Percentiles rank a stretch among this genome's conserved stretches.
Conservation (phyloP, 805 yeast species). For the Wickerhamomyces subpelliculosus region DNA sequence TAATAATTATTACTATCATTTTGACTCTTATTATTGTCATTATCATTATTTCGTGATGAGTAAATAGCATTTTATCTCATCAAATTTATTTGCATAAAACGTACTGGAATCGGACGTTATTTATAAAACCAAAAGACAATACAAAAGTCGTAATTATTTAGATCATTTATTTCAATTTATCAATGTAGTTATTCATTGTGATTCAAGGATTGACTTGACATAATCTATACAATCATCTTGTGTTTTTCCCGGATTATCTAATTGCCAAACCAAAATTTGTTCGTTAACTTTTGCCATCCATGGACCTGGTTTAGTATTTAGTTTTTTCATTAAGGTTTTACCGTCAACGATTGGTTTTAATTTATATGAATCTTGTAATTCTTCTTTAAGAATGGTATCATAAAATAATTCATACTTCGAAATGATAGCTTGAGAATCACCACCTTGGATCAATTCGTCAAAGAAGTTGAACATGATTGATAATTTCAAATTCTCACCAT, state of each 20-base stretch:
- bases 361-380: conserved; percentile 28
- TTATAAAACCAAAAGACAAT: not conserved
- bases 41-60: too few relatives aligned
- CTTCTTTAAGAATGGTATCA: conserved; percentile 8
- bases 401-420: conserved; percentile 11
- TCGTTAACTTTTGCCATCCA: conserved; percentile 66
- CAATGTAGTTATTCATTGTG: not conserved
- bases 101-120: too few relatives aligned
- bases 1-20: not conserved
- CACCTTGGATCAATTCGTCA: conserved; percentile 6
- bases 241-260: conserved; percentile 56
- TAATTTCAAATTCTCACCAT: conserved; percentile 45
- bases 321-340: conserved; percentile 46
- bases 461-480: conserved; percentile 26
- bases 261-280: conserved; percentile 63
- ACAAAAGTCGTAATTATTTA: too few relatives aligned
- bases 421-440: conserved; percentile 1
- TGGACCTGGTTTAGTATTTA: conserved; percentile 71
- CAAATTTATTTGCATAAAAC: too few relatives aligned
- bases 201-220: conserved; percentile 19
- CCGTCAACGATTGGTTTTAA: conserved; percentile 74
- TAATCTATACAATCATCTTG: conserved; percentile 49
- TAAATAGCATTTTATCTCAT: too few relatives aligned
- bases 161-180: not conserved
- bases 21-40: not conserved